Percentiles rank a stretch among this genome's conserved stretches.
phyloP scores from a whole-genome alignment of 352 stramenopile genomes.

The Phytophthora cactorum region DNA sequence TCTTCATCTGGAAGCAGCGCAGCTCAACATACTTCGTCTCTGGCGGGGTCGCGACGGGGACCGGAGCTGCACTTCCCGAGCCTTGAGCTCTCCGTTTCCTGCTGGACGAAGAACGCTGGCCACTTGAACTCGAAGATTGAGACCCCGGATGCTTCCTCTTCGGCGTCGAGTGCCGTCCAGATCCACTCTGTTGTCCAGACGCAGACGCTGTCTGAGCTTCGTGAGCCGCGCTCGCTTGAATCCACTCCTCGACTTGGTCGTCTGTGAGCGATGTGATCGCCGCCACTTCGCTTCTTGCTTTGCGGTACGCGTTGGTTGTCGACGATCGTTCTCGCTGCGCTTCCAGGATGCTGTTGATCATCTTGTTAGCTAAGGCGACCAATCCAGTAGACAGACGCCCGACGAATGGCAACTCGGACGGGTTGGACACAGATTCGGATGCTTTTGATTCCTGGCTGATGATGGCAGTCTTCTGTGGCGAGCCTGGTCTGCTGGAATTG shows the following conservation, averaged over 20 bases:
- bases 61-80: slow-evolving; percentile 7
- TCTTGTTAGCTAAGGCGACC: slow-evolving; percentile 49
- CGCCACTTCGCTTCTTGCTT: slow-evolving; percentile 59
- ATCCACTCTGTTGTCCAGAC: slow-evolving; percentile 39
- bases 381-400: slow-evolving; percentile 41
- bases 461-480: slow-evolving; percentile 40
- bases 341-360: slow-evolving; percentile 58
- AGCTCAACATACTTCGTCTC: slow-evolving; percentile 55
- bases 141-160: slow-evolving; percentile 58
- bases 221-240: slow-evolving; percentile 42
- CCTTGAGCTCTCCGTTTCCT: slow-evolving; percentile 52
- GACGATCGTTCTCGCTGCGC: slow-evolving; percentile 62
- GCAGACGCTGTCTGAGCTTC: slow-evolving; percentile 22
- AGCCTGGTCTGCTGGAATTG: slow-evolving; percentile 36
- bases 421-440: slow-evolving; percentile 32
- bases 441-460: slow-evolving; percentile 34
- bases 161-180: slow-evolving; percentile 47
- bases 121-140: slow-evolving; percentile 21
- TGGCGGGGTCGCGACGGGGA: slow-evolving; percentile 5
- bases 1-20: slow-evolving; percentile 64
- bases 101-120: slow-evolving; percentile 40
- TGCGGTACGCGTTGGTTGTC: slow-evolving; percentile 49
- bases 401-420: slow-evolving; percentile 62
- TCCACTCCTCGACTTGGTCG: slow-evolving; percentile 72
- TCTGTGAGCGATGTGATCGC: slow-evolving; percentile 68